Base-by-base conservation (phyloP, 1,284 basidiomycete species). In the Takashimella tepidaria region DNA sequence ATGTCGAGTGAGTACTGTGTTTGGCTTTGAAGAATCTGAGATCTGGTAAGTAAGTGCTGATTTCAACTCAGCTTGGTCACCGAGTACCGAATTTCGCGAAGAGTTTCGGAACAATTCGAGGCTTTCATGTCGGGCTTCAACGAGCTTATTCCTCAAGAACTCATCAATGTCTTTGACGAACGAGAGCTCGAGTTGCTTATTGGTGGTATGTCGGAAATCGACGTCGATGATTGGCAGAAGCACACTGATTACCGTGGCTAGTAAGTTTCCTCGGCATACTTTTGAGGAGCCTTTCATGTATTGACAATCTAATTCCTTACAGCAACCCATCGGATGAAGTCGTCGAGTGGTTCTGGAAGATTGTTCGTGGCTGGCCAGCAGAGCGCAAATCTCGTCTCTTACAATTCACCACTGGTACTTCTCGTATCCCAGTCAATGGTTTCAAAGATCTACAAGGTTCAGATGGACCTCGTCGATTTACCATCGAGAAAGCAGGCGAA, bases 341-440 rank as follows among this genome's bases (percentile, higher is more conserved):
- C 56, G 91, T 99, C 60, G 91, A 97, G 73, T 98, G 96, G 96
- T 99, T 99, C 84, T 99, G 96, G 96, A 88, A 98, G 79, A 93
- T 91, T 68, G 89, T 98, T 54, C 85, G 89, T 53, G 86, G 86
- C 50, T 98, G 95, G 95, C 92, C 95, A 5, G 82, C 92, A 0
- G 96, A 98, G 77, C 86, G 92, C 74, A 97, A 98, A 78, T 89
- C 89, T 46, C 86, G 95, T 8, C 78, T 98, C 55, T 77, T 96
- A 48, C 95, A 98, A 76, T 98, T 99, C 75, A 92, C 93, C 5
- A 98, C 96, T 4, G 96, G 96, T 42, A 98, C 96, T 8, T 93
- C 89, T 31, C 82, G 95, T 64, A 92, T 98, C 54, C 96, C 96
- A 4, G 96, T 98, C 73, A 97, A 97, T 74, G 96, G 96, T 1